Conservation (phyloP, 306 rosid genomes). For the Glycine soja region DNA sequence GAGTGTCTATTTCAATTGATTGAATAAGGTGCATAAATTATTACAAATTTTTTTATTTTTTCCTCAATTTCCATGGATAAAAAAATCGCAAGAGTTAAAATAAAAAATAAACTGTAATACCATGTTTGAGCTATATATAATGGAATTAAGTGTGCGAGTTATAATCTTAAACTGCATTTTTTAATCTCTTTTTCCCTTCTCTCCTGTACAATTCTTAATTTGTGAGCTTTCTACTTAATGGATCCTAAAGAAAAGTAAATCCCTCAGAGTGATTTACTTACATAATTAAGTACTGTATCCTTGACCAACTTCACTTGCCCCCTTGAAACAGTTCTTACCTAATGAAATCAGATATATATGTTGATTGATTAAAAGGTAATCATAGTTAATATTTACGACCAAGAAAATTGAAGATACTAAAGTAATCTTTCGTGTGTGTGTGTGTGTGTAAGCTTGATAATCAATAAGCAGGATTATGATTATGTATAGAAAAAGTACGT, state of each 20-base stretch:
- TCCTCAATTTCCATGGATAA: no score
- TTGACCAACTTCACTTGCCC: conserved; percentile 57
- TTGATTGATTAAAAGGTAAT: not conserved
- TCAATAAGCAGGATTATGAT: not conserved
- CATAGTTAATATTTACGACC: not conserved
- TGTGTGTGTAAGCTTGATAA: not conserved
- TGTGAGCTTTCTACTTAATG: conserved; percentile 1
- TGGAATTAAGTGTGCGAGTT: no score
- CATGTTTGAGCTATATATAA: no score
- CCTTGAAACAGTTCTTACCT: conserved; percentile 64
- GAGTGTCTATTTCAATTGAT: no score
- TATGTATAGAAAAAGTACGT: not conserved
- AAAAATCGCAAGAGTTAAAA: no score
- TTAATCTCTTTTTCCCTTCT: no score
- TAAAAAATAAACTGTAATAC: no score
- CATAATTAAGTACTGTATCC: conserved; percentile 56
- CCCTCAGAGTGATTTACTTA: conserved; percentile 42
- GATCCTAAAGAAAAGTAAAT: not conserved
- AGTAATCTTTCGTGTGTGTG: not conserved
- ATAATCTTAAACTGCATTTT: no score
- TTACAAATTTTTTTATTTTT: no score
- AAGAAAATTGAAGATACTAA: not conserved
- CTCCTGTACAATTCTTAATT: no score
- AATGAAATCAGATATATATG: not conserved
- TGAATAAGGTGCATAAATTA: no score